Base-by-base conservation (phyloP, 1,284 basidiomycete species). In the Porodaedalea pini region DNA sequence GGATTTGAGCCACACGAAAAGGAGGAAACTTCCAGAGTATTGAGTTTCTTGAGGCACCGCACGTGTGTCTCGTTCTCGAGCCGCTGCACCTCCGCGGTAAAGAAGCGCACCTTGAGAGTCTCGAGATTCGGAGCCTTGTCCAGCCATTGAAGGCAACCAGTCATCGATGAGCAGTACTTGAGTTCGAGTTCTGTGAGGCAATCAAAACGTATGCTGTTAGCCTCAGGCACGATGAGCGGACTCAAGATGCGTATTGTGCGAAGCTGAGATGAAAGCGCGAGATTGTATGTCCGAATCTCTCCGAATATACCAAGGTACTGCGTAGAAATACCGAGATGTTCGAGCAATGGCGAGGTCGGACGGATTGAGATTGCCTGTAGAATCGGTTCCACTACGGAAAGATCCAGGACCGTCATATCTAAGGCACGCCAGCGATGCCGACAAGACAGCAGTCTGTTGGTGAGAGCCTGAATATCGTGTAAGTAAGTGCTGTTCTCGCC, bases 121-220 rank as follows among this genome's bases (percentile, higher is more conserved):
- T 58, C 56, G n/a, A 58, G 49, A 13, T 52, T 52, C 4, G 56
- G 56, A n/a, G 50, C 41, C 17, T 32, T 47, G 21, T 58, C 56
- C 15, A 58, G 8, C 56, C 56, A 58, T 23, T 45, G 49, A 1
- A 52, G 32, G 27, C 56, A 58, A 4, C 43, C 56, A 15, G 23
- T 21, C 23, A 58, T 29, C 1, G 37, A 45, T 1, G 56, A 52
- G 29, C 56, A 58, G n/a, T 37, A 58, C 17, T 47, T 47, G 25
- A 58, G 50, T 21, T 47, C 31, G 21, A 56, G 54, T 23, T 48
- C 45, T 11, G 43, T 49, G 36, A 56, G 54, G n/a, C 10, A 31
- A 7, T 50, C 48, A 19, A 50, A 37, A 5, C 31, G 48, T 7
- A 47, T 25, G 13, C 45, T 27, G 27, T 51, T 51, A 4, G 32